Evolutionary conservation across 345 rosid genomes (phyloP), one percentile per base, ranked within the genome.

Genomic region (Euclidium syriacum): DNA sequence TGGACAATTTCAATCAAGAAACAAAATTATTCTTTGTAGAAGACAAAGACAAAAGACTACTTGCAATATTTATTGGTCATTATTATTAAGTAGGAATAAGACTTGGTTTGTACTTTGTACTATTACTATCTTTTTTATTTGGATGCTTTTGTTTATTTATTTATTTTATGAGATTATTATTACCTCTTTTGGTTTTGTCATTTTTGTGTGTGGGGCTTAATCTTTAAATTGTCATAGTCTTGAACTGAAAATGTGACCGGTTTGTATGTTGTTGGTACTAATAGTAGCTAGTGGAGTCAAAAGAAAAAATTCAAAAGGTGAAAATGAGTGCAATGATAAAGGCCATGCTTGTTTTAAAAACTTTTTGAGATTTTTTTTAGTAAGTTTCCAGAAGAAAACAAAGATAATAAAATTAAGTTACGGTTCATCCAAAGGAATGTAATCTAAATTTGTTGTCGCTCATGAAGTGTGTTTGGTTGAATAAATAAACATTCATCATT

Each of bases 1-100:
- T 95, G 98, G 99, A 95, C 99, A 0, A 88, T 95, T 52, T 80
- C 96, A 58, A 81, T 95, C 18, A 88, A 80, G 68, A 79, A 77
- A 59, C 27, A 5, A 7, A 29, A 23, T 12, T 19, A 48, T 1
- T 22, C 12, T 1, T 22, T 7, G 17, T 26, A 3, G 36, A 24
- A 43, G 16, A 49, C 53, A 41, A n/a, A 16, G 52, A 25, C 66
- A 10, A 11, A 52, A 19, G 56, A 44, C 63, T n/a, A n/a, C n/a
- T n/a, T n/a, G n/a, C n/a, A n/a, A n/a, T 16, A 29, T 4, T 29
- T 1, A 29, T 29, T 1, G 7, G 11, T 30, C 34, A 7, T 30
- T 32, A 32, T 27, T 57, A 30, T n/a, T n/a, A 2, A 38, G 20
- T 38, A 18, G 29, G 47, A 38, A 23, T 5, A 26, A 12, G 15